phyloP scores from a whole-genome alignment of 306 rosid species.

The Begonia loranthoides region DNA sequence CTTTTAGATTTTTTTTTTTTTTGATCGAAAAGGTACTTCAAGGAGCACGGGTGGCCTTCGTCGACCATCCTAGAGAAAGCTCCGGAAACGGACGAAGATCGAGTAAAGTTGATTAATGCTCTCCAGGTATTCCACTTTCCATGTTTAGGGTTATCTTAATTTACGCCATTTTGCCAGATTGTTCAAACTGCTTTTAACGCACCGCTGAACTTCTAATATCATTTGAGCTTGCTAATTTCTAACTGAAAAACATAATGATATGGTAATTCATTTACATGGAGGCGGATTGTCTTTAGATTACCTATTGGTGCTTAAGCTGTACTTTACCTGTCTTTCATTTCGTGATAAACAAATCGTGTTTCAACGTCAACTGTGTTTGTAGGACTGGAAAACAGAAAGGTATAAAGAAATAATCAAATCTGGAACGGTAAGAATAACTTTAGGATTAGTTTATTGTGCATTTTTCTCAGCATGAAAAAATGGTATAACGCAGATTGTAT shows the following conservation, averaged over 20 bases:
- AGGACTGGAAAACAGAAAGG: conserved; percentile 98
- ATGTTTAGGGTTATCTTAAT: conserved; percentile 1
- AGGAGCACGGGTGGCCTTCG: conserved; percentile 82
- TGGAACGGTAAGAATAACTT: conserved; percentile 62
- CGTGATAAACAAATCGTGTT: neutral
- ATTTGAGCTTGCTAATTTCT: too few relatives aligned
- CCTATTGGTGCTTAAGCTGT: too few relatives aligned
- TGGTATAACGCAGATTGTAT: neutral
- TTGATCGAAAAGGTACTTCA: conserved; percentile 55
- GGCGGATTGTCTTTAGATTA: too few relatives aligned
- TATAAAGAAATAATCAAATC: conserved; percentile 91
- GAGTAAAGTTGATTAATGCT: conserved; percentile 62
- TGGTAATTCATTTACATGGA: too few relatives aligned
- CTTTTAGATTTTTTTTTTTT: neutral
- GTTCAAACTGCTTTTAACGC: too few relatives aligned
- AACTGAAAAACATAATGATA: too few relatives aligned
- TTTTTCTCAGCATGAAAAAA: neutral
- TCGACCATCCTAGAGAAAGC: conserved; percentile 58
- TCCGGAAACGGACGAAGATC: conserved; percentile 51
- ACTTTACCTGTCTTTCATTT: neutral
- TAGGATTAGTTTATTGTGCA: conserved; percentile 7
- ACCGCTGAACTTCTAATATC: too few relatives aligned
- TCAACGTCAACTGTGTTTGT: conserved; percentile 17
- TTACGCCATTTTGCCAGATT: too few relatives aligned
- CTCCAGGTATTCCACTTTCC: conserved; percentile 39